Base-by-base conservation (phyloP, 2,329 filamentous ascomycete species). In the Phialemonium atrogriseum region DNA sequence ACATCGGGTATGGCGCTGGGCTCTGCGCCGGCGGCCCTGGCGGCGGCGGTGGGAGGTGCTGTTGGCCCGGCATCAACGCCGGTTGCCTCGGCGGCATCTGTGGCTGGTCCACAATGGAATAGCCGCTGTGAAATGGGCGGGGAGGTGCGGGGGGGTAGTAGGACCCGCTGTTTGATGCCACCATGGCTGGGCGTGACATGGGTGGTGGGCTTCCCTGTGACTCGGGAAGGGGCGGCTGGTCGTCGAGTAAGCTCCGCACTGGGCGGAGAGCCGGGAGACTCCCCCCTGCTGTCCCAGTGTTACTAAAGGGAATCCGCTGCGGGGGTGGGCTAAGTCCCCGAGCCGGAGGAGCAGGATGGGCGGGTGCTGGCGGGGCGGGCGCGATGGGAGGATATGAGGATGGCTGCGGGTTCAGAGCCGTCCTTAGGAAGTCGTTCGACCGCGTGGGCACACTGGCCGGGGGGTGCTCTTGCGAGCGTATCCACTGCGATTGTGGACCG, bases 201-300 rank as follows among this genome's bases (percentile, higher is more conserved):
- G 37, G 24, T 3, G 32, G 34, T 8, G 43, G 40, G 25, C 27
- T 48, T 41, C 25, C 40, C 20, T 37, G 44, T 5, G 24, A 48
- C 45, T 34, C 42, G 7, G 40, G 40, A 10, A 26, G 43, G 11
- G 32, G 28, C 27, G 42, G 48, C 43, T 30, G 46, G 42, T 40
- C 52, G 35, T 42, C 52, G 40, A 36, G 40, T 33, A 37, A 47
- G 45, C 34, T 41, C 14, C 56, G 51, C 21, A 61, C 40, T 4
- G 58, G 56, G 7, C 57, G 56, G 22, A 60, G 47, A 10, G 55
- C 49, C 3, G 56, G 54, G 18, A 52, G 53, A n/a, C 43, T 28
- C 10, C 27, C 48, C 24, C 42, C 53, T 10, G 41, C 34, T 19
- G 34, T 36, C n/a, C 39, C 44, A 14, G 50, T 45, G 36, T 33